Percentiles rank a stretch among this genome's conserved stretches.
Evolutionary conservation across 345 rosid species (phyloP).

Genomic region (Camelina laxa): DNA sequence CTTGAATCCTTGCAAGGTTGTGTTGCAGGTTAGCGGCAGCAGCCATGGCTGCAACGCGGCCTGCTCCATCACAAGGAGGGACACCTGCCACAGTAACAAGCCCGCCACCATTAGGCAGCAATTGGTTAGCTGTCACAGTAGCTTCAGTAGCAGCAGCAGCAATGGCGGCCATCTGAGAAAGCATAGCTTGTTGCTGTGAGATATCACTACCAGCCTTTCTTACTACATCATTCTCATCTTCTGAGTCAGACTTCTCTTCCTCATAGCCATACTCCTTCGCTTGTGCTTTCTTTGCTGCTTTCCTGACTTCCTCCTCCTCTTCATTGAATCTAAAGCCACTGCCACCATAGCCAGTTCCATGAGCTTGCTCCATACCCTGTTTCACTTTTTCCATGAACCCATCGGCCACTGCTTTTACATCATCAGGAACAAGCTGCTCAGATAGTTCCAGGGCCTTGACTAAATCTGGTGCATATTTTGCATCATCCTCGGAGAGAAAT

Average conservation of each 20-base stretch:
- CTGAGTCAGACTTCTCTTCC: constrained; percentile 84
- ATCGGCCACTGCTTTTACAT: constrained; percentile 75
- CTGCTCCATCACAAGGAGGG: constrained; percentile 60
- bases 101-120: background rate
- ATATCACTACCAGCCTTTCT: constrained; percentile 72
- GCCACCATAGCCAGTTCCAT: constrained; percentile 89
- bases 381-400: constrained; percentile 78
- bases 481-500: constrained; percentile 82
- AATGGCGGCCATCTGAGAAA: constrained; percentile 58
- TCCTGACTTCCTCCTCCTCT: constrained; percentile 81
- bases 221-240: constrained; percentile 82
- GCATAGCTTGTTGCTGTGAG: constrained; percentile 61
- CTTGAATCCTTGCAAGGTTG: constrained; percentile 77
- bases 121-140: constrained; percentile 39
- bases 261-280: constrained; percentile 86
- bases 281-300: constrained; percentile 81
- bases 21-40: constrained; percentile 66
- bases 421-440: constrained; percentile 86
- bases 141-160: constrained; percentile 47
- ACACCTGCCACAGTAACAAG: background rate
- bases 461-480: constrained; percentile 93
- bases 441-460: constrained; percentile 84
- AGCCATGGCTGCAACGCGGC: constrained; percentile 70
- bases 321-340: constrained; percentile 88
- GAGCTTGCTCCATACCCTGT: constrained; percentile 86